Percentiles rank a stretch among this genome's conserved stretches.
Evolutionary conservation across 2,329 filamentous ascomycete species (phyloP).

Genomic region (Pseudogymnoascus sp.): DNA sequence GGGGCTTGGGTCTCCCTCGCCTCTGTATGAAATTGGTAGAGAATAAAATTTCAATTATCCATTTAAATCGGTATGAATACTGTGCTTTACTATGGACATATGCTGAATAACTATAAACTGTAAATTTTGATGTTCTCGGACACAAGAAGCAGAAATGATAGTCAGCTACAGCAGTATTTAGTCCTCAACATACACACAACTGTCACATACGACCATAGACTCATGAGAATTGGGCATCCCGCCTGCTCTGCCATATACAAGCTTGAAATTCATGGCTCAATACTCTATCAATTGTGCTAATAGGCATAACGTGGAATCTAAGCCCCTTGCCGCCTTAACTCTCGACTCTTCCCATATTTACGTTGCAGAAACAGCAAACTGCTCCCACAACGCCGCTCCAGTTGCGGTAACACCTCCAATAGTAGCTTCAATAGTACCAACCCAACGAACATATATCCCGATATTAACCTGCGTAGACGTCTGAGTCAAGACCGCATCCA

Average conservation of each 20-base stretch:
- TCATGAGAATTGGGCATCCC: too few relatives aligned
- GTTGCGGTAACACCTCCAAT: not conserved
- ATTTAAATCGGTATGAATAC: not conserved
- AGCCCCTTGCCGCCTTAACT: not conserved
- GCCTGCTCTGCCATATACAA: too few relatives aligned
- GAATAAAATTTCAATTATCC: not conserved
- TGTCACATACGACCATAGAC: not conserved
- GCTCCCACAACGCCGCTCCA: conserved; percentile 1
- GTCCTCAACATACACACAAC: not conserved
- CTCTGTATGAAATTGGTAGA: not conserved
- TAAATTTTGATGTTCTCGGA: not conserved
- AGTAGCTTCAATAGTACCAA: conserved; percentile 5
- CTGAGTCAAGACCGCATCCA: conserved; percentile 3
- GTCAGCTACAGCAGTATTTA: too few relatives aligned
- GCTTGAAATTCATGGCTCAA: too few relatives aligned
- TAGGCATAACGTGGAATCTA: too few relatives aligned
- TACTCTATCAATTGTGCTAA: too few relatives aligned
- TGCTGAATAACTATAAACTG: not conserved
- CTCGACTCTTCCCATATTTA: not conserved
- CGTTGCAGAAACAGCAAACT: not conserved
- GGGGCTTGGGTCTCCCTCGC: conserved; percentile 1
- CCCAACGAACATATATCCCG: not conserved
- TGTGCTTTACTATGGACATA: not conserved
- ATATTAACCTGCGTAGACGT: not conserved
- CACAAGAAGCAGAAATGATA: too few relatives aligned